Evolutionary conservation across 495 filamentous ascomycete genomes (phyloP), one percentile per base, ranked within the genome.

Genomic region (Halenospora varia): DNA sequence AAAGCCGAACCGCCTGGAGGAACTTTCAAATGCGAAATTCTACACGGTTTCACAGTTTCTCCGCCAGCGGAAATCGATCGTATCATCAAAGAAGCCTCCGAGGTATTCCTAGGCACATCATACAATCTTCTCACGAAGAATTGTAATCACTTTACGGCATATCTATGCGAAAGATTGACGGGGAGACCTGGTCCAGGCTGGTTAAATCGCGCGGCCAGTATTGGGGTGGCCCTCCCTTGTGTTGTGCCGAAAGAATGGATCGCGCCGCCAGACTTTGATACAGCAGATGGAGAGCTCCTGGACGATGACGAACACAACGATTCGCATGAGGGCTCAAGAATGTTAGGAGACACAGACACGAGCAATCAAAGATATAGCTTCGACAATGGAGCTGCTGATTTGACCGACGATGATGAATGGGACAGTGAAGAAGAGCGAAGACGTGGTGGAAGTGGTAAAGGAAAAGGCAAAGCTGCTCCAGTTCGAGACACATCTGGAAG

Each of bases 191-290:
- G 83, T 1, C 89, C 89, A 0, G 70, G 66, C 2, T 93, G 87
- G 81, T 67, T 93, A 25, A 92, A 92, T 67, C 79, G 89, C n/a
- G 89, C 89, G 0, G 89, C 88, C 2, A 82, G 76, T 55, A 87
- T 93, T 47, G 89, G 89, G 11, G 77, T 88, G 22, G 83, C 84
- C 6, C 67, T 92, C 23, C 89, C 89, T 0, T 93, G 89, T 66
- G 80, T 93, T 10, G 88, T 93, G 25, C 89, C 89, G 13, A 74
- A 76, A 42, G 88, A 90, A 63, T 92, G 89, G 89, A 82, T 90
- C 53, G 82, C 83, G 41, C 81, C 87, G 13, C 88, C 88, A 1
- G 88, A 91, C 56, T 81, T 80, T 60, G 86, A 89, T 22, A 83
- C 82, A 9, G 83, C 82, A 2, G 86, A 88, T 47, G 87, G 86